Evolutionary conservation across 345 rosid species (phyloP).

Genomic region (Citrus trifoliata): DNA sequence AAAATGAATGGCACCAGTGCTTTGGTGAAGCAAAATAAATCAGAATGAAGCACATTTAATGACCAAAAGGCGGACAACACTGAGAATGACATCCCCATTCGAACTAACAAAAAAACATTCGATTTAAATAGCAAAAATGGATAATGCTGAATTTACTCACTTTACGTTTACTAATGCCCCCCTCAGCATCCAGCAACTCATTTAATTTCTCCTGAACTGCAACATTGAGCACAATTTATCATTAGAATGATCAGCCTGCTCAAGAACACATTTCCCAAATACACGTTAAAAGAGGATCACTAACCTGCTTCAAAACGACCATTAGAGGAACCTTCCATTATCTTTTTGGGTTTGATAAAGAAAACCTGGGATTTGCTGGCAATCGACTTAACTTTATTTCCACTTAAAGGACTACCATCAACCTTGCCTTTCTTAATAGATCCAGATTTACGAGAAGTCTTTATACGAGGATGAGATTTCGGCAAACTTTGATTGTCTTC

Average conservation of each 20-base stretch:
- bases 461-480: conserved; percentile 53
- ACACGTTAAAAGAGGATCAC: conserved; percentile 13
- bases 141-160: conserved; percentile 41
- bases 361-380: conserved; percentile 49
- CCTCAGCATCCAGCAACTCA: conserved; percentile 86
- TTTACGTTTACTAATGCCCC: conserved; percentile 90
- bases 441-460: conserved; percentile 50
- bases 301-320: conserved; percentile 87
- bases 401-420: conserved; percentile 28
- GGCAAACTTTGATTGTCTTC: conserved; percentile 48
- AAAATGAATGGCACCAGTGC: neutral
- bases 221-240: conserved; percentile 14
- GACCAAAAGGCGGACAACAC: conserved; percentile 1
- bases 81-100: neutral
- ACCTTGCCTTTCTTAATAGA: conserved; percentile 59
- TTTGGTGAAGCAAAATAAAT: neutral
- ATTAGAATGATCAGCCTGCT: neutral
- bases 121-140: neutral
- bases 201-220: conserved; percentile 96
- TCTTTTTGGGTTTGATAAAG: conserved; percentile 53
- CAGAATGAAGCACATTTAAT: neutral
- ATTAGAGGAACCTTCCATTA: conserved; percentile 52
- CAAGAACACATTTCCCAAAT: neutral
- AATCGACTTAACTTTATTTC: conserved; percentile 49
- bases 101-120: neutral